These are phyloP conservation scores for Intubia oerlemansii DNA, from an alignment of 2,329 filamentous ascomycete species.

Conservation along the genomic window DNA sequence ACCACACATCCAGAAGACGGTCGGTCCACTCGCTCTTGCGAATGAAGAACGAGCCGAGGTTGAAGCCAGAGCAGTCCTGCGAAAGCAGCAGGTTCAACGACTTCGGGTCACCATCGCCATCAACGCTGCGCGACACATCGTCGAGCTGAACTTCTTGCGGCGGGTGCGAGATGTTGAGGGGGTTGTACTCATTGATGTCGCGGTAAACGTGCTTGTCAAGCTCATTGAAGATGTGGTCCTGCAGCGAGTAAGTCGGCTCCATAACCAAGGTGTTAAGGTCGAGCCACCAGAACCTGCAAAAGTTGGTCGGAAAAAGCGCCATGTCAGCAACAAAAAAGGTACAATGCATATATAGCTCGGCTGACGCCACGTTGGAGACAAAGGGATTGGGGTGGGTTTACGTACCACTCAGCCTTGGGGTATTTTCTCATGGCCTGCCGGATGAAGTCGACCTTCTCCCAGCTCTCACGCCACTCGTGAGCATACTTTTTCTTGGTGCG, in stretches of 20 bases:
- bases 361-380: neutral
- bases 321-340: constrained; percentile 7
- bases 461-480: constrained; percentile 97
- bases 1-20: constrained; percentile 85
- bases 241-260: constrained; percentile 81
- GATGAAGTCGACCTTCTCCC: constrained; percentile 96
- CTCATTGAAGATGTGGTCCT: constrained; percentile 73
- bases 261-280: constrained; percentile 96
- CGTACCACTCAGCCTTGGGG: constrained; percentile 82
- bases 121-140: constrained; percentile 42
- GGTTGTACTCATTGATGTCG: constrained; percentile 93
- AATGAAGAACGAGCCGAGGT: constrained; percentile 87
- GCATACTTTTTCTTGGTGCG: constrained; percentile 96
- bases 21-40: constrained; percentile 76
- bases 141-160: constrained; percentile 57
- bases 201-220: constrained; percentile 61
- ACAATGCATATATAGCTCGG: neutral
- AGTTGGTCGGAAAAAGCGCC: no score
- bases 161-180: constrained; percentile 80
- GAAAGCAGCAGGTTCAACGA: constrained; percentile 78
- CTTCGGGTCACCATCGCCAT: constrained; percentile 54
- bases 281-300: constrained; percentile 97
- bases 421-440: constrained; percentile 81
- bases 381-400: no score
- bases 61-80: constrained; percentile 92